phyloP scores from a whole-genome alignment of 31 red algal species.

The Asparagopsis taxiformis region DNA sequence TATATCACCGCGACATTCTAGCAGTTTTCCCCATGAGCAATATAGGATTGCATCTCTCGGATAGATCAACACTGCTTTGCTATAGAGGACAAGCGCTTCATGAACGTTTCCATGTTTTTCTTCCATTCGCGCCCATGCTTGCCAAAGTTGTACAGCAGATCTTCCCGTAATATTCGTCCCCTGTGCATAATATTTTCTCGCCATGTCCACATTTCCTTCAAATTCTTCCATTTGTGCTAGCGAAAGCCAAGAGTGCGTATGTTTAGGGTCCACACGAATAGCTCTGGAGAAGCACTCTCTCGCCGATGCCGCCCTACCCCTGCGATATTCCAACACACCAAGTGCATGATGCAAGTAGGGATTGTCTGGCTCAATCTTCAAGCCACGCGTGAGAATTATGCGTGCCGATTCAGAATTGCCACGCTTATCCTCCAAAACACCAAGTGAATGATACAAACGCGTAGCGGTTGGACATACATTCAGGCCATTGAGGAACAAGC shows the following conservation, averaged over 20 bases:
- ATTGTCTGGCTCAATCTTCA: conserved; percentile 81
- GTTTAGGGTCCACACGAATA: conserved; percentile 55
- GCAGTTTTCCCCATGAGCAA: conserved; percentile 82
- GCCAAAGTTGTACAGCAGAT: conserved; percentile 87
- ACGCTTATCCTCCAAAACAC: conserved; percentile 86
- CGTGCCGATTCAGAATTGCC: conserved; percentile 72
- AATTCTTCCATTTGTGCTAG: conserved; percentile 91
- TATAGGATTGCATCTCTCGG: conserved; percentile 84
- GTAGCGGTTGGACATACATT: conserved; percentile 49
- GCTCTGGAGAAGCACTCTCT: conserved; percentile 76
- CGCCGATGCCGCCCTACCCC: conserved; percentile 45
- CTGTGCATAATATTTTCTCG: conserved; percentile 67
- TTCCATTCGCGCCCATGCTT: conserved; percentile 97
- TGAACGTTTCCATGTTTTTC: conserved; percentile 65
- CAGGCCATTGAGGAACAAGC: conserved; percentile 67
- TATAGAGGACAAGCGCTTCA: conserved; percentile 54
- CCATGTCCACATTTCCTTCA: conserved; percentile 67
- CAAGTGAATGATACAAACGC: conserved; percentile 81
- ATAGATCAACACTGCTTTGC: conserved; percentile 48
- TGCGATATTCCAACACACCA: conserved; percentile 84
- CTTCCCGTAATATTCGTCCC: conserved; percentile 48
- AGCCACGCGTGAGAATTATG: conserved; percentile 66
- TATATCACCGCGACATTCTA: conserved; percentile 62
- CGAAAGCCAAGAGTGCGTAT: conserved; percentile 84
- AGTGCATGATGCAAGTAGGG: conserved; percentile 79